phyloP scores from a whole-genome alignment of 495 filamentous ascomycete genomes.

The Hypoxylon trugodes region DNA sequence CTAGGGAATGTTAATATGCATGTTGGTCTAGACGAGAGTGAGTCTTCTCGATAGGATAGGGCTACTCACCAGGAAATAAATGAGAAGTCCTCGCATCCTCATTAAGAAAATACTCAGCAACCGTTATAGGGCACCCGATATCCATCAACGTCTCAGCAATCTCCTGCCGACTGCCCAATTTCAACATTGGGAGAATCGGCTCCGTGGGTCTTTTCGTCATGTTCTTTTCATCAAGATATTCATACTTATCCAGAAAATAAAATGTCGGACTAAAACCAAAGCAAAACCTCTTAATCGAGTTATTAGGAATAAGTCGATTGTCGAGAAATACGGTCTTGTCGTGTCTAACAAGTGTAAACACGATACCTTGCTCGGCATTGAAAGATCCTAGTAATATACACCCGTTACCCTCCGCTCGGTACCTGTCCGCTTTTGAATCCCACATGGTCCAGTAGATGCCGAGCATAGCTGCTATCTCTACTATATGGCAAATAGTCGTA shows the following conservation, averaged over 20 bases:
- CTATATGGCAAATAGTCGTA: constrained; percentile 58
- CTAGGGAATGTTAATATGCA: constrained; percentile 37
- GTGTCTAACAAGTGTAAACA: constrained; percentile 55
- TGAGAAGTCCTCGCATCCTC: constrained; percentile 48
- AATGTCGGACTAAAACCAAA: constrained; percentile 59
- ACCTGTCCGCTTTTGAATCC: constrained; percentile 51
- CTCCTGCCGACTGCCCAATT: constrained; percentile 50
- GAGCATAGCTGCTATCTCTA: constrained; percentile 60
- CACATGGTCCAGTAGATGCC: constrained; percentile 62
- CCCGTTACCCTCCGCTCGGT: constrained; percentile 61
- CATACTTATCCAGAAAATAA: constrained; percentile 40
- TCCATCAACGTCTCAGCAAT: constrained; percentile 55
- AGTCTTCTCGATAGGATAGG: neutral
- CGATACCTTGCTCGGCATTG: constrained; percentile 54
- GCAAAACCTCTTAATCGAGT: constrained; percentile 56
- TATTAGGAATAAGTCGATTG: constrained; percentile 55
- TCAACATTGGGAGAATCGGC: constrained; percentile 45
- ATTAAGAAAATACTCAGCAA: constrained; percentile 49
- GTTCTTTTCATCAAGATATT: constrained; percentile 42
- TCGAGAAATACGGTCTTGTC: constrained; percentile 53
- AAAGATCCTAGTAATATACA: constrained; percentile 55
- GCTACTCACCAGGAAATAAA: constrained; percentile 55
- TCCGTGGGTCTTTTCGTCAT: neutral
- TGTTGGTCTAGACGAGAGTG: neutral
- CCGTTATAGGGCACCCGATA: constrained; percentile 54